Conservation (phyloP, 2,329 filamentous ascomycete genomes). For the Nothophoma quercina region DNA sequence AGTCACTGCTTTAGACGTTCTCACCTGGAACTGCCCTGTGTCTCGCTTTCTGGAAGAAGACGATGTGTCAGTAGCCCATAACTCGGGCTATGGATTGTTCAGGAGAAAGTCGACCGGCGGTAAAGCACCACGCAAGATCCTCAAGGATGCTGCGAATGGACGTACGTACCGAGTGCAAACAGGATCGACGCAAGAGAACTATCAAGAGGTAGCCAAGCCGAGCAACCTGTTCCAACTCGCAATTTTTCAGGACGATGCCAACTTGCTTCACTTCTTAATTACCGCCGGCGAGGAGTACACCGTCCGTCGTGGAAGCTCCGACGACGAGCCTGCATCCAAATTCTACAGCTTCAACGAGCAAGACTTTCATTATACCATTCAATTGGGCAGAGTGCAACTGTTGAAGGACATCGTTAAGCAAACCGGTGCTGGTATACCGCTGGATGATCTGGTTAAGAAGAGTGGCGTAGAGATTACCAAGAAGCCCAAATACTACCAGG, state of each 20-base stretch:
- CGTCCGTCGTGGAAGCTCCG: conserved; percentile 2
- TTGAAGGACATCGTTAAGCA: conserved; percentile 70
- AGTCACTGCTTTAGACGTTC: conserved; percentile 62
- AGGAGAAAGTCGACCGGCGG: neutral
- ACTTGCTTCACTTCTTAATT: conserved; percentile 28
- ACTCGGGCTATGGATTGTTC: neutral
- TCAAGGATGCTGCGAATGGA: conserved; percentile 16
- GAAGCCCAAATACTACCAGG: conserved; percentile 78
- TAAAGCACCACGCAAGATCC: conserved; percentile 7
- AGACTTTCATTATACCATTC: conserved; percentile 49
- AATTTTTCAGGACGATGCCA: conserved; percentile 32
- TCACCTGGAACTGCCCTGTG: conserved; percentile 48
- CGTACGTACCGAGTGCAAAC: conserved; percentile 1
- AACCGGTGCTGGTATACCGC: conserved; percentile 72
- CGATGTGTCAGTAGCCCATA: too few species aligned
- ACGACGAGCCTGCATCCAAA: conserved; percentile 21
- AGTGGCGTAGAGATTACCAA: conserved; percentile 69
- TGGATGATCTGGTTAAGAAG: conserved; percentile 71
- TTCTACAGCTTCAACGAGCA: conserved; percentile 26
- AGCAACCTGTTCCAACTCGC: conserved; percentile 42
- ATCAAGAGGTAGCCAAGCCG: conserved; percentile 7
- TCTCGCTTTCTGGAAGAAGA: conserved; percentile 18
- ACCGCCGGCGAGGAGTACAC: conserved; percentile 24
- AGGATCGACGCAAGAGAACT: conserved; percentile 1
- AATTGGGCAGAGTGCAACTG: conserved; percentile 61